A percentile compares a stretch with the other conserved stretches of the same genome.
Conservation (phyloP, 352 stramenopile genomes). For the Globisporangium cystogenes region DNA sequence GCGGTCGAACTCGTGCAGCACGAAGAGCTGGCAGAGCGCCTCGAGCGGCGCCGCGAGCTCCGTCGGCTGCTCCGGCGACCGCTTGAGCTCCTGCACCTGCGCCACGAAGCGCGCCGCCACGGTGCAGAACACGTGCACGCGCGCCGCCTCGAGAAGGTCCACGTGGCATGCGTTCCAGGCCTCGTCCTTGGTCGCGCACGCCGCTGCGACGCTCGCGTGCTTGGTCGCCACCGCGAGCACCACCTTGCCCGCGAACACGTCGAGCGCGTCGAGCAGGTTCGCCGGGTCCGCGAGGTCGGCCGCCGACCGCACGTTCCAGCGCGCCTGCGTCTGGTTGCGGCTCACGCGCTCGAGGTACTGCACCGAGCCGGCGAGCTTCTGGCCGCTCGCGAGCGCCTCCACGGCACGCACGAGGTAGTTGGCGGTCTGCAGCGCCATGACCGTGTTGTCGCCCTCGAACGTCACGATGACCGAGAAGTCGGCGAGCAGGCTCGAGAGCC, state of each 20-base stretch:
- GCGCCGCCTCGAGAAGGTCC: slow-evolving; percentile 61
- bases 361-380: slow-evolving; percentile 52
- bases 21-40: slow-evolving; percentile 69
- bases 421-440: slow-evolving; percentile 93
- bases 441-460: slow-evolving; percentile 96
- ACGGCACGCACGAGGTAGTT: slow-evolving; percentile 62
- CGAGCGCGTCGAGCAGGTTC: slow-evolving; percentile 33
- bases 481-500: slow-evolving; percentile 85
- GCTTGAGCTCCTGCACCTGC: slow-evolving; percentile 41
- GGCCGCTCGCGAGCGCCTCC: slow-evolving; percentile 39
- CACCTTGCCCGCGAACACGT: slow-evolving; percentile 48
- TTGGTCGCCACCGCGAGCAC: slow-evolving; percentile 37
- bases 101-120: slow-evolving; percentile 55
- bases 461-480: slow-evolving; percentile 96
- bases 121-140: slow-evolving; percentile 75
- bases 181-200: slow-evolving; percentile 24
- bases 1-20: slow-evolving; percentile 64
- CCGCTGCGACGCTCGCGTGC: slow-evolving; percentile 17
- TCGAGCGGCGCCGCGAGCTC: slow-evolving; percentile 46
- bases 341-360: slow-evolving; percentile 48
- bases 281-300: slow-evolving; percentile 25
- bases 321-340: slow-evolving; percentile 15
- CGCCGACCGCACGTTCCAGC: slow-evolving; percentile 25
- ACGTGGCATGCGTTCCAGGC: slow-evolving; percentile 70
- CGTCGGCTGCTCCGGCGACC: slow-evolving; percentile 1